These are phyloP conservation scores for Leishmania amazonensis DNA, from an alignment of 208 protist species.

Conservation along the genomic window DNA sequence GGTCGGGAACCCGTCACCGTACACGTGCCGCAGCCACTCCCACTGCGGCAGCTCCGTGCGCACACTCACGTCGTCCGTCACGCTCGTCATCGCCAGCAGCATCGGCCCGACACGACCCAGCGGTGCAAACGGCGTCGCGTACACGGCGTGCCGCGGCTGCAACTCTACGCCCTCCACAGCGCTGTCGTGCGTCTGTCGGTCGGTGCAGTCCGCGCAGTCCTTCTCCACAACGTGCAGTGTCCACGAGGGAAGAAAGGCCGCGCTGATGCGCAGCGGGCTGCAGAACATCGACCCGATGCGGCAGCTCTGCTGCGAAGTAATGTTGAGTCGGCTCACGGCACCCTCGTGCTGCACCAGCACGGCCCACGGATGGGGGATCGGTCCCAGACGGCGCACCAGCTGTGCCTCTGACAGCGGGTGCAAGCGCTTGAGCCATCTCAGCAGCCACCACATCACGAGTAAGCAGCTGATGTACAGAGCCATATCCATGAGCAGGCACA, in stretches of 20 bases:
- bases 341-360: conserved; percentile 13
- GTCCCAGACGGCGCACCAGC: conserved; percentile 7
- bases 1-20: conserved; percentile 2
- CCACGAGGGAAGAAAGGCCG: conserved; percentile 18
- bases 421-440: neutral
- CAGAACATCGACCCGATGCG: no score
- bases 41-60: conserved; percentile 12
- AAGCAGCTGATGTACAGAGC: neutral
- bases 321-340: neutral
- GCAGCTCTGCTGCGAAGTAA: no score
- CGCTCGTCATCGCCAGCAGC: conserved; percentile 32
- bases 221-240: neutral
- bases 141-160: conserved; percentile 5
- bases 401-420: neutral
- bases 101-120: conserved; percentile 33
- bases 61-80: conserved; percentile 26
- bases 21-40: conserved; percentile 22
- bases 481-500: neutral
- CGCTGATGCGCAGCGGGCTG: no score
- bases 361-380: neutral
- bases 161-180: neutral
- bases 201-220: neutral
- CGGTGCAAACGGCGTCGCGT: conserved; percentile 6
- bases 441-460: neutral
- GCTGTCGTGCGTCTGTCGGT: neutral